Evolutionary conservation across 1,139 yeast genomes (phyloP).

Genomic region (Pichia sp.): DNA sequence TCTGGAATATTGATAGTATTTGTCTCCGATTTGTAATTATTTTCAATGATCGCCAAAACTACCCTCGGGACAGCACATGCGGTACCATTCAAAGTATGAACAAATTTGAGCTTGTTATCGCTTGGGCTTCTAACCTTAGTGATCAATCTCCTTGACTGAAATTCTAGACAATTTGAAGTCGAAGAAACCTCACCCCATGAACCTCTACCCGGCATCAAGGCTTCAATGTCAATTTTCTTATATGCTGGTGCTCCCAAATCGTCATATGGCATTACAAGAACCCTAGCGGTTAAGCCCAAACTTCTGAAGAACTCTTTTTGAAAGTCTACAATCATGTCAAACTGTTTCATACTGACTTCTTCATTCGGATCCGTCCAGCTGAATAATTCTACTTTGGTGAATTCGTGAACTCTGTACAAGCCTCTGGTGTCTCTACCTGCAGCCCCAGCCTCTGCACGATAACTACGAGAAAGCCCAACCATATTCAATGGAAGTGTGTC

Average conservation of each 20-base stretch:
- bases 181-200: constrained; percentile 90
- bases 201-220: constrained; percentile 98
- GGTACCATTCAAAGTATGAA: constrained; percentile 89
- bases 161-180: constrained; percentile 88
- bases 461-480: constrained; percentile 83
- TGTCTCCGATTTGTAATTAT: constrained; percentile 55
- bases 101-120: constrained; percentile 36
- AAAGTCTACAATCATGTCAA: constrained; percentile 53
- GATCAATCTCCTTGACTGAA: constrained; percentile 77
- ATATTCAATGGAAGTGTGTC: constrained; percentile 42
- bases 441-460: constrained; percentile 96
- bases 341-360: constrained; percentile 37
- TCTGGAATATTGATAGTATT: constrained; percentile 58
- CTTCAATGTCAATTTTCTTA: constrained; percentile 90
- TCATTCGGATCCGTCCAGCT: constrained; percentile 51
- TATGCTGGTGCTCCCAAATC: constrained; percentile 93
- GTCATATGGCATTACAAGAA: constrained; percentile 80
- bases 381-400: constrained; percentile 92
- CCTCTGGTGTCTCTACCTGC: constrained; percentile 92
- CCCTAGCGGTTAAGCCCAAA: constrained; percentile 73
- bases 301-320: constrained; percentile 59
- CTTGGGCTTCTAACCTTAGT: constrained; percentile 38
- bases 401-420: constrained; percentile 90
- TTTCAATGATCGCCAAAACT: constrained; percentile 81
- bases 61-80: constrained; percentile 94